These are phyloP conservation scores for Aspergillus cristatus DNA, from an alignment of 495 filamentous ascomycete genomes.

Conservation along the genomic window DNA sequence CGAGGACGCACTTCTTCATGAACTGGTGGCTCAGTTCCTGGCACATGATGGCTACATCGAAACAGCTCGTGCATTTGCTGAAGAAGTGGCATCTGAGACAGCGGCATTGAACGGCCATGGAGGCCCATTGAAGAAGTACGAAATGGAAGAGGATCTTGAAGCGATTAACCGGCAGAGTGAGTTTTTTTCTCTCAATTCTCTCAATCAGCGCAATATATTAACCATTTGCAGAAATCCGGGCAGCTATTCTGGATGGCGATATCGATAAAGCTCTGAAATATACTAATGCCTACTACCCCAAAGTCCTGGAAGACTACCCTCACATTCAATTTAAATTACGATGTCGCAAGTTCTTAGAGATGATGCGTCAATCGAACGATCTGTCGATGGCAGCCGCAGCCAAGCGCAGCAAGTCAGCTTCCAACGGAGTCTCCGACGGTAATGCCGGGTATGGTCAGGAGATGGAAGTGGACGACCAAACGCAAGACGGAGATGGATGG, in stretches of 20 bases:
- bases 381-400: slow-evolving; percentile 30
- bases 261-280: slow-evolving; percentile 82
- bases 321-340: slow-evolving; percentile 85
- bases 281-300: slow-evolving; percentile 69
- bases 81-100: slow-evolving; percentile 70
- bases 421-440: slow-evolving; percentile 23
- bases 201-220: slow-evolving; percentile 9
- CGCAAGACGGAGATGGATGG: slow-evolving; percentile 37
- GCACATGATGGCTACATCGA: slow-evolving; percentile 97
- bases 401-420: slow-evolving; percentile 23
- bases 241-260: slow-evolving; percentile 85
- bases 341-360: slow-evolving; percentile 91
- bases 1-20: slow-evolving; percentile 73
- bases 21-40: slow-evolving; percentile 77
- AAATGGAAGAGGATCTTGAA: slow-evolving; percentile 78
- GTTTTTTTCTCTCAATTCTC: background rate
- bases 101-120: slow-evolving; percentile 48
- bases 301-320: slow-evolving; percentile 73
- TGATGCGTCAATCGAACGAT: slow-evolving; percentile 78
- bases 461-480: slow-evolving; percentile 74
- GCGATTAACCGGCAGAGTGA: slow-evolving; percentile 81
- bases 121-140: slow-evolving; percentile 49
- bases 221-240: slow-evolving; percentile 59
- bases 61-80: slow-evolving; percentile 78
- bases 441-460: slow-evolving; percentile 56